Percentiles rank a stretch among this genome's conserved stretches.
phyloP scores from a whole-genome alignment of 2,329 filamentous ascomycete genomes.

The Calonectria fujianensis region DNA sequence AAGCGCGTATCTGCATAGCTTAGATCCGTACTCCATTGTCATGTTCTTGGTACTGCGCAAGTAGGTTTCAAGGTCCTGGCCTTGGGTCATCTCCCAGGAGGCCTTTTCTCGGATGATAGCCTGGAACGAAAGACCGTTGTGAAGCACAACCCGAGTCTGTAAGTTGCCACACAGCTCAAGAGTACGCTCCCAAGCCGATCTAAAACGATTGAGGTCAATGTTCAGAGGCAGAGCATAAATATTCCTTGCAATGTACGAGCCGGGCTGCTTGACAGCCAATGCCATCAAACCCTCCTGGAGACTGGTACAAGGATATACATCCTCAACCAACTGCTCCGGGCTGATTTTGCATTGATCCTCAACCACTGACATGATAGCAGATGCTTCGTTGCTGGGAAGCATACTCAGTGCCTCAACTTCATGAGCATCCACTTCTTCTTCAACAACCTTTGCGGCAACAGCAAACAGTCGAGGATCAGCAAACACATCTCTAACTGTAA shows the following conservation, averaged over 20 bases:
- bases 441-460: slow-evolving; percentile 16
- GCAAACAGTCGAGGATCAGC: slow-evolving; percentile 18
- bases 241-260: slow-evolving; percentile 22
- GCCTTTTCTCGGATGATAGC: background rate
- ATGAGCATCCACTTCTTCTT: background rate
- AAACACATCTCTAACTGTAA: slow-evolving; percentile 32
- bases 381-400: background rate
- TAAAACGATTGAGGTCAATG: slow-evolving; percentile 10
- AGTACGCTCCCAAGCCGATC: background rate
- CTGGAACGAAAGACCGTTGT: slow-evolving; percentile 2
- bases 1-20: background rate
- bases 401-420: background rate
- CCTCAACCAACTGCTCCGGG: background rate
- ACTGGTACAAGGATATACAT: slow-evolving; percentile 20
- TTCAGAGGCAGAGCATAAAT: slow-evolving; percentile 1
- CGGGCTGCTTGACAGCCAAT: slow-evolving; percentile 15
- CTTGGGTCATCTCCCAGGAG: background rate
- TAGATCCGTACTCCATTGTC: slow-evolving; percentile 10
- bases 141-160: background rate
- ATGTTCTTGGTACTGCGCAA: background rate
- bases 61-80: background rate
- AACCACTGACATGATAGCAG: background rate
- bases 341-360: background rate
- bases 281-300: slow-evolving; percentile 26
- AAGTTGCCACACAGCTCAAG: slow-evolving; percentile 5